A percentile compares a stretch with the other conserved stretches of the same genome.
Evolutionary conservation across 371 early-diverging fungal species (phyloP).

Genomic region (Syncephalastrum contaminatum): DNA sequence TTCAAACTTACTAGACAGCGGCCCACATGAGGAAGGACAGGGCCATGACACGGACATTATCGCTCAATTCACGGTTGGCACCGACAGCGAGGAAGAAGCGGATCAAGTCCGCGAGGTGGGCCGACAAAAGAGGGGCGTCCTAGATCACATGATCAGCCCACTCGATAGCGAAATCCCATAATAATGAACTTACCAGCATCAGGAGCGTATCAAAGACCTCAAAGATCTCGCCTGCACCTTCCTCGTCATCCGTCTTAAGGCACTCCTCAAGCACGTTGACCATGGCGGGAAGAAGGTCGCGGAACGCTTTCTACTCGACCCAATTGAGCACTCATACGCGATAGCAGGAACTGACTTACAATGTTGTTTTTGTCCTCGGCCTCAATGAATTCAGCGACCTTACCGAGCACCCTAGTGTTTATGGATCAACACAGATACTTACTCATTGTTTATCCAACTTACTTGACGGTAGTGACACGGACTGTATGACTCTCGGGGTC

Average conservation of each 20-base stretch:
- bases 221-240: conserved; percentile 70
- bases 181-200: conserved; percentile 45
- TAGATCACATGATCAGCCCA: conserved; percentile 10
- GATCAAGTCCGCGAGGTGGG: conserved; percentile 76
- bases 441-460: conserved; percentile 33
- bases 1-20: conserved; percentile 66
- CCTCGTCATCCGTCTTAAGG: conserved; percentile 69
- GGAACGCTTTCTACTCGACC: conserved; percentile 54
- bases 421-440: no score
- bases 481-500: conserved; percentile 86
- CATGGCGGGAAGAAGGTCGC: conserved; percentile 78
- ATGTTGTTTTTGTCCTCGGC: conserved; percentile 65
- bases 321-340: neutral
- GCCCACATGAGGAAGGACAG: conserved; percentile 86
- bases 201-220: conserved; percentile 84
- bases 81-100: conserved; percentile 76
- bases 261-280: conserved; percentile 80
- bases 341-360: conserved; percentile 27
- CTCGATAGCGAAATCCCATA: neutral
- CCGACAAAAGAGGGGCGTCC: conserved; percentile 79
- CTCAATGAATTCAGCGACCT: conserved; percentile 84
- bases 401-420: conserved; percentile 66
- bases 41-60: conserved; percentile 75
- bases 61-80: conserved; percentile 62
- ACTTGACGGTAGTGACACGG: conserved; percentile 74